phyloP scores from a whole-genome alignment of 495 filamentous ascomycete genomes.

The Tuber microsphaerosporum region DNA sequence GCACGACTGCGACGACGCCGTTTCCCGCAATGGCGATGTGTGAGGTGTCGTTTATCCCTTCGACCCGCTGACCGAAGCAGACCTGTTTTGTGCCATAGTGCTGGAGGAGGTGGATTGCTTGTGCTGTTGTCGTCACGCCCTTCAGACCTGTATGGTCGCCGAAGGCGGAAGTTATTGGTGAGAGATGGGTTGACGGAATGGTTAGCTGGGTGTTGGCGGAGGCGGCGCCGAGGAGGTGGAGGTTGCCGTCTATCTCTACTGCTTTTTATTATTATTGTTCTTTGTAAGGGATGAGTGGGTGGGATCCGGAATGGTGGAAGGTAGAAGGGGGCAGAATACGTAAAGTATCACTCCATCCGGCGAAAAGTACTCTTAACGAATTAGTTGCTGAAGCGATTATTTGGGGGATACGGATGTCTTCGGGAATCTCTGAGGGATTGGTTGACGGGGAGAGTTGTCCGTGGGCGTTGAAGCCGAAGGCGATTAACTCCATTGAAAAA shows the following conservation, averaged over 20 bases:
- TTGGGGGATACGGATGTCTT: constrained; percentile 25
- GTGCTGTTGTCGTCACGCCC: constrained; percentile 9
- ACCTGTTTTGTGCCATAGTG: neutral
- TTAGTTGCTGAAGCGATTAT: constrained; percentile 18
- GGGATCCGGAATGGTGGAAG: neutral
- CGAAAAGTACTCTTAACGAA: constrained; percentile 23
- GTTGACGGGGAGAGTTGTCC: constrained; percentile 19
- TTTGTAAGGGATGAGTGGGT: neutral
- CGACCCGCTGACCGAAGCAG: neutral
- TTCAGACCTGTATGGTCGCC: constrained; percentile 25
- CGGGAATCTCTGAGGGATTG: constrained; percentile 10
- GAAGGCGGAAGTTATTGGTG: constrained; percentile 13
- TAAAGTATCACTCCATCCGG: constrained; percentile 33
- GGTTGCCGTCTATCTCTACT: constrained; percentile 26
- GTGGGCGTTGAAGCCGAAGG: constrained; percentile 32
- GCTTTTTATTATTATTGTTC: constrained; percentile 7
- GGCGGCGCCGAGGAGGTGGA: constrained; percentile 19
- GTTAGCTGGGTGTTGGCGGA: constrained; percentile 14
- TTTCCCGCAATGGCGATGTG: constrained; percentile 34
- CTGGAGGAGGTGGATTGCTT: neutral
- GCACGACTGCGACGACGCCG: constrained; percentile 9
- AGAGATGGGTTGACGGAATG: constrained; percentile 4
- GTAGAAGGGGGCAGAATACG: constrained; percentile 13
- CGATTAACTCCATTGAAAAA: constrained; percentile 10
- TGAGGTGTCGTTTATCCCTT: neutral